Base-by-base conservation (phyloP, 345 rosid genomes). In the Toxicodendron radicans region DNA sequence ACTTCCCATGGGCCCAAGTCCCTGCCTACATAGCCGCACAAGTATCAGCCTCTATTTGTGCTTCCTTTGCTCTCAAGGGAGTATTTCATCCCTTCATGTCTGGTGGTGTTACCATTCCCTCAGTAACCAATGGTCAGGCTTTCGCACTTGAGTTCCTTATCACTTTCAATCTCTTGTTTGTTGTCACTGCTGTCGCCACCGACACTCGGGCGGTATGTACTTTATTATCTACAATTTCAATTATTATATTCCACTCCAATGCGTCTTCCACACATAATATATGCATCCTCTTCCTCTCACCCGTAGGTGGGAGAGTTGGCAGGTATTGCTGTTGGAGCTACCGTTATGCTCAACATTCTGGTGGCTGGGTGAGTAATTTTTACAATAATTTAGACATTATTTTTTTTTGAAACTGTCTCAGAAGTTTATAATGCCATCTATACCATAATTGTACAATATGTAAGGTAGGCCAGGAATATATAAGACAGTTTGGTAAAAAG, bases 21-120 rank as follows among this genome's bases (percentile, higher is more conserved):
- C 99, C 99, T 0, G 99, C 97, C 61, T 95, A 93, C 88, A 83
- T 95, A 1, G 88, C 85, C 0, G 98, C 98, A 4, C 98, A 93
- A 72, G 92, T 95, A 16, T 88, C 97, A 2, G 99, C 94, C 33
- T 95, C 99, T 7, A 81, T 95, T 3, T 91, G 98, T 24, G 99
- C 99, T 52, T 91, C 96, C 10, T 95, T 95, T 51, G 94, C 98
- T 21, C 97, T 95, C 62, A 95, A 91, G 79, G 96, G 89, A 1
- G 91, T 88, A 5, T 95, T 87, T 41, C 89, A 91, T 73, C 98
- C 99, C 35, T 95, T 64, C 83, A 78, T 93, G 92, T 87, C 97
- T 2, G 99, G 99, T 2, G 99, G 99, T 57, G 99, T 95, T 52
- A 95, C 99, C n/a, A 82, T 93, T 68, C 99, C 99, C 0, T 87